Percentiles rank a stretch among this genome's conserved stretches.
phyloP scores from a whole-genome alignment of 2,329 filamentous ascomycete species.

The Beauveria asiatica region DNA sequence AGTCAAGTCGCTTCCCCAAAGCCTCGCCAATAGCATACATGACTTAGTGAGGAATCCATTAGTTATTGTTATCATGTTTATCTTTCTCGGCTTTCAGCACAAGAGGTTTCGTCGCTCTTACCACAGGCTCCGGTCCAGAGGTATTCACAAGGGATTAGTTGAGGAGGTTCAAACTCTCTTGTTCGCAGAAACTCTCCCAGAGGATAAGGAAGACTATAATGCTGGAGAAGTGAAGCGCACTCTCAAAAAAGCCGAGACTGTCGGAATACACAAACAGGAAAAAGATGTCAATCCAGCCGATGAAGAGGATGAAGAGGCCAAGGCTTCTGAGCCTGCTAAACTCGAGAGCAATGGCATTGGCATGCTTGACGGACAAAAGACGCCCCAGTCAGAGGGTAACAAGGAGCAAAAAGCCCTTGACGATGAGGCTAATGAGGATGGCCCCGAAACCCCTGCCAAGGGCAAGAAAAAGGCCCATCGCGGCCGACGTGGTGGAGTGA shows the following conservation, averaged over 20 bases:
- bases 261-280: neutral
- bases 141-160: slow-evolving; percentile 19
- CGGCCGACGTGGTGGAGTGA: slow-evolving; percentile 62
- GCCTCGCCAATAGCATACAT: slow-evolving; percentile 39
- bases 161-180: slow-evolving; percentile 3
- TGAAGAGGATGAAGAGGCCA: neutral
- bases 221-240: neutral
- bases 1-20: slow-evolving; percentile 41
- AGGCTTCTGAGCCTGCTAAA: neutral
- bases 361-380: neutral
- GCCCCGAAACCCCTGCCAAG: slow-evolving; percentile 29
- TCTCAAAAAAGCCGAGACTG: neutral
- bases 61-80: slow-evolving; percentile 37
- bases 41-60: slow-evolving; percentile 50
- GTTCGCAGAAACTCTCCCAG: slow-evolving; percentile 2
- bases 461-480: slow-evolving; percentile 63
- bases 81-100: slow-evolving; percentile 34
- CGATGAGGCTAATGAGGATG: neutral
- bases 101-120: slow-evolving; percentile 36
- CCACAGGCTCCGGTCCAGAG: slow-evolving; percentile 23
- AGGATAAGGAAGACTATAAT: neutral
- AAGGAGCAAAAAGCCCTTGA: slow-evolving; percentile 7
- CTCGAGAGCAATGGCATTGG: neutral
- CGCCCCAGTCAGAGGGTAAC: neutral
- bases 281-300: neutral